Conservation (phyloP, 2,329 filamentous ascomycete genomes). For the Arthrobotrys pseudoclavata region DNA sequence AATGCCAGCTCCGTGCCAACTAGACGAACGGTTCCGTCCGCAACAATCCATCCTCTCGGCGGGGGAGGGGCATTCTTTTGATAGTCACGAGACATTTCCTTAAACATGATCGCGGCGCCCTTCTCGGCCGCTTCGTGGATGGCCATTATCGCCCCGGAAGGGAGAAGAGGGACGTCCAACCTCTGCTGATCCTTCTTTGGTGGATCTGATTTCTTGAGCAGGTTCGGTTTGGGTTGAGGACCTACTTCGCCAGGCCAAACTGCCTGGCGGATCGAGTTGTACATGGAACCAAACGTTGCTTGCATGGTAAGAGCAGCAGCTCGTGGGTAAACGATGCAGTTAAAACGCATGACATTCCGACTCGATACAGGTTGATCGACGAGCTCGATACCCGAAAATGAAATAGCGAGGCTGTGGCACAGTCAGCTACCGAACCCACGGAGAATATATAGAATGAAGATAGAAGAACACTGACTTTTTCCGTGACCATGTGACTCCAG, state of each 20-base stretch:
- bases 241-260: slow-evolving; percentile 26
- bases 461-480: slow-evolving; percentile 38
- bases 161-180: slow-evolving; percentile 42
- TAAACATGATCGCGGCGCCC: slow-evolving; percentile 28
- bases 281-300: slow-evolving; percentile 37
- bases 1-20: slow-evolving; percentile 48
- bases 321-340: slow-evolving; percentile 39
- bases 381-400: slow-evolving; percentile 38
- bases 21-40: slow-evolving; percentile 47
- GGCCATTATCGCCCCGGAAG: slow-evolving; percentile 51
- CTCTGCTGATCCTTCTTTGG: slow-evolving; percentile 26
- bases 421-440: slow-evolving; percentile 18
- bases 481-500: slow-evolving; percentile 33
- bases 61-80: slow-evolving; percentile 47
- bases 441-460: background rate
- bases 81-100: slow-evolving; percentile 44
- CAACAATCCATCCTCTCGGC: slow-evolving; percentile 51
- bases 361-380: slow-evolving; percentile 35
- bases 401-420: slow-evolving; percentile 41
- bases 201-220: slow-evolving; percentile 4
- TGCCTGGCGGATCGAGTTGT: slow-evolving; percentile 28
- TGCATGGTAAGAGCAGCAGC: slow-evolving; percentile 52
- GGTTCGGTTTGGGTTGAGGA: slow-evolving; percentile 21
- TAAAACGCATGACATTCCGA: slow-evolving; percentile 44
- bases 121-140: slow-evolving; percentile 48